These are phyloP conservation scores for Paecilomyces sp. DNA, from an alignment of 2,329 filamentous ascomycete genomes.

Conservation along the genomic window DNA sequence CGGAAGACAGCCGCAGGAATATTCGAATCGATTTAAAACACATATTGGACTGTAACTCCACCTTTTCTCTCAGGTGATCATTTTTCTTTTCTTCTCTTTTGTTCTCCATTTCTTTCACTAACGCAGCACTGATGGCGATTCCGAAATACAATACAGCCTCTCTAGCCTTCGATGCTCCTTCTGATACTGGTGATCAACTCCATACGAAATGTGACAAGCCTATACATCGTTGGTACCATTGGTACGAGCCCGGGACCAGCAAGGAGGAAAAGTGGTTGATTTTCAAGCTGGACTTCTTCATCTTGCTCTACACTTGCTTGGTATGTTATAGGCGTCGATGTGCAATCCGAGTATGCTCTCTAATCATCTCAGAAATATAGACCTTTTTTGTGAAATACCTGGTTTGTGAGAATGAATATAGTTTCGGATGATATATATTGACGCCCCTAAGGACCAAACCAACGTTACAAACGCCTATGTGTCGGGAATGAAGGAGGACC, in stretches of 20 bases:
- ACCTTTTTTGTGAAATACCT: conserved; percentile 36
- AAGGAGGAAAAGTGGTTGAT: conserved; percentile 34
- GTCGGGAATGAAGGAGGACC: conserved; percentile 38
- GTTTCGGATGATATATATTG: not conserved
- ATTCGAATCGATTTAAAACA: not conserved
- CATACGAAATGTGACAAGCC: not conserved
- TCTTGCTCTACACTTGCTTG: conserved; percentile 34
- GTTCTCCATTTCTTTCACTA: not conserved
- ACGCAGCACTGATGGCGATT: not conserved
- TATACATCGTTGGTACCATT: conserved; percentile 1
- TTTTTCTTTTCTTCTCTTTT: not conserved
- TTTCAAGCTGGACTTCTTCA: conserved; percentile 42
- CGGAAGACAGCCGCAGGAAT: not conserved
- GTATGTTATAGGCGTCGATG: conserved; percentile 17
- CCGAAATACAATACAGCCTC: not conserved
- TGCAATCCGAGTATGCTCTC: not conserved
- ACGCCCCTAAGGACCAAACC: conserved; percentile 23
- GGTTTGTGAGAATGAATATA: not conserved
- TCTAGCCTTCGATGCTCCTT: not conserved
- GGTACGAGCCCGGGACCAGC: conserved; percentile 2
- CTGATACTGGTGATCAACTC: not conserved
- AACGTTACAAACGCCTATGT: conserved; percentile 30
- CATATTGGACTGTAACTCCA: not conserved
- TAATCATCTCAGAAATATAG: not conserved
- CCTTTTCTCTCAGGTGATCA: not conserved